These are phyloP conservation scores for Bruguiera gymnorhiza DNA, from an alignment of 345 rosid species.

Conservation along the genomic window DNA sequence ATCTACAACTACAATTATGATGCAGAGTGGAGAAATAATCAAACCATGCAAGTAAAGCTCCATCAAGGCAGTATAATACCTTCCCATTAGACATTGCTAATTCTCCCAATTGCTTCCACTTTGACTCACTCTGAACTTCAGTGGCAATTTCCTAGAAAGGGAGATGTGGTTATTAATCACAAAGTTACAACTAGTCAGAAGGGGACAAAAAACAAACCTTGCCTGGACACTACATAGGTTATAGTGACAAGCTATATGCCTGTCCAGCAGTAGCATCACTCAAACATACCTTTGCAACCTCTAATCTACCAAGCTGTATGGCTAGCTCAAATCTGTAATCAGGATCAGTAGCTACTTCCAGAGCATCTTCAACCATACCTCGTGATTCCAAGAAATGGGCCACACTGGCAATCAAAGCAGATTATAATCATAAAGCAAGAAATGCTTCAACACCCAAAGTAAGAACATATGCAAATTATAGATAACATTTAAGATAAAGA, in stretches of 20 bases:
- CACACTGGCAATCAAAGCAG: conserved; percentile 56
- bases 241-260: not conserved
- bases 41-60: conserved; percentile 3
- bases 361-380: conserved; percentile 92
- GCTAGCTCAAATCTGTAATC: conserved; percentile 97
- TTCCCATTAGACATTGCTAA: conserved; percentile 95
- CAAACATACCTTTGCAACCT: conserved; percentile 73
- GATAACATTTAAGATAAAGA: not conserved
- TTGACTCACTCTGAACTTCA: conserved; percentile 82
- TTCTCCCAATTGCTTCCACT: conserved; percentile 98
- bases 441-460: not conserved
- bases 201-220: not conserved
- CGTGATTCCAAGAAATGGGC: conserved; percentile 98
- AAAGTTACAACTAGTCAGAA: not conserved
- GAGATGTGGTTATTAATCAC: conserved; percentile 1
- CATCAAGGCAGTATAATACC: conserved; percentile 34
- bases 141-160: conserved; percentile 71
- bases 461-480: not conserved
- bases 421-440: conserved; percentile 9
- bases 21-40: not conserved
- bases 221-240: not conserved
- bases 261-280: conserved; percentile 3
- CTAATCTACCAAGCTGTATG: conserved; percentile 89
- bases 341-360: conserved; percentile 95
- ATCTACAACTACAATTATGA: no score